Base-by-base conservation (phyloP, 768 basidiomycete genomes). In the Strobilomyces echinocephalus region DNA sequence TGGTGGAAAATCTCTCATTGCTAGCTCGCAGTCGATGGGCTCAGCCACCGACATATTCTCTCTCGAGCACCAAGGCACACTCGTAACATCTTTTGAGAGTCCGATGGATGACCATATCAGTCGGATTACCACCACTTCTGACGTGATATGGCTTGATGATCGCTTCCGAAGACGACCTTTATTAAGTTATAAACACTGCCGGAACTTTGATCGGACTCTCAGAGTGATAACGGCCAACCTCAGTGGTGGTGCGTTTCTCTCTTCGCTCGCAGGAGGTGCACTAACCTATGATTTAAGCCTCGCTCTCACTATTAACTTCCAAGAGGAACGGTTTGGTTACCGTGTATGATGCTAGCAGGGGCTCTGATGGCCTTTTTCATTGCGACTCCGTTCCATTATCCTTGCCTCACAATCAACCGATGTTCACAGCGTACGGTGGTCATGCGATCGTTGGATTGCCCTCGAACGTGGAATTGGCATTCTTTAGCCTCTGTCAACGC, bases 81-180 rank as follows among this genome's bases (percentile, higher is more conserved):
- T 76, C 1, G 64, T 89, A 16, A 86, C 85, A 1, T 81, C 77
- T 24, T 69, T 84, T 34, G 82, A 83, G 57, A 67, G 74, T 54
- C 63, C 71, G 16, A 57, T 58, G 7, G 62, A 67, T 6, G 75
- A 80, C 53, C 63, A 77, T 42, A 65, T 84, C 36, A 61, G 84
- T 30, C 76, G 79, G 3, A 57, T 88, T 4, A 77, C 76, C 30
- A 81, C 87, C 1, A 91, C 87, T 1, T 73, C 71, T 1, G 76
- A 85, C 42, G 60, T 91, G 15, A 57, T 84, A 14, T 91, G 89
- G 88, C 64, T 91, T 28, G 89, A 92, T 61, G 70, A 74, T 28
- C 79, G 88, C 31, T 78, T 75, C 60, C 68, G 76, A n/a, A 64
- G 64, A 21, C 80, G 71, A 54, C 85, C 88, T 7, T 62, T 91